Conservation (phyloP, 805 yeast species). For the Candida succiphila region DNA sequence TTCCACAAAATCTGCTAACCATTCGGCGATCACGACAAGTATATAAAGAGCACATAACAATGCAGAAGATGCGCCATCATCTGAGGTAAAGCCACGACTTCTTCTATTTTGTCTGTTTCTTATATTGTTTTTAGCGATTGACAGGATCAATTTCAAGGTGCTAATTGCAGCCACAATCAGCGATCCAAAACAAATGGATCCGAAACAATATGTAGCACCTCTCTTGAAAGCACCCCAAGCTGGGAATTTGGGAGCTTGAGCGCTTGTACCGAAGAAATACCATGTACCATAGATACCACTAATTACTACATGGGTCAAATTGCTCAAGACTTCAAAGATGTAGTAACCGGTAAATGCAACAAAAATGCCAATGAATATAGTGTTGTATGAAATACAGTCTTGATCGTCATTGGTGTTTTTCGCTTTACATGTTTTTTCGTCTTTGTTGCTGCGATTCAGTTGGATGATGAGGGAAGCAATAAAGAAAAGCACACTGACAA, state of each 20-base stretch:
- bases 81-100: not conserved
- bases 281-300: conserved; percentile 86
- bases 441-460: conserved; percentile 13
- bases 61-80: conserved; percentile 32
- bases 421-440: conserved; percentile 45
- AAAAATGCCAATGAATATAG: conserved; percentile 28
- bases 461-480: conserved; percentile 51
- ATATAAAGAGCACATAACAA: conserved; percentile 38
- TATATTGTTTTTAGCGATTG: conserved; percentile 35
- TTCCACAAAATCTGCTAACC: conserved; percentile 36
- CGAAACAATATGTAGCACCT: conserved; percentile 79
- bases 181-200: conserved; percentile 78
- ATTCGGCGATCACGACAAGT: conserved; percentile 51
- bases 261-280: conserved; percentile 62
- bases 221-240: conserved; percentile 71
- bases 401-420: conserved; percentile 15
- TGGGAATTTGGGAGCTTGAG: conserved; percentile 64
- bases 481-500: conserved; percentile 54
- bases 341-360: conserved; percentile 78
- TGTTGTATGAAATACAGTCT: conserved; percentile 19
- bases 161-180: conserved; percentile 70
- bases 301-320: conserved; percentile 70
- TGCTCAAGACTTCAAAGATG: conserved; percentile 74
- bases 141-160: conserved; percentile 46
- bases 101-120: conserved; percentile 7